These are phyloP conservation scores for Aciculoconidium aculeatum DNA, from an alignment of 805 yeast species.

Conservation along the genomic window DNA sequence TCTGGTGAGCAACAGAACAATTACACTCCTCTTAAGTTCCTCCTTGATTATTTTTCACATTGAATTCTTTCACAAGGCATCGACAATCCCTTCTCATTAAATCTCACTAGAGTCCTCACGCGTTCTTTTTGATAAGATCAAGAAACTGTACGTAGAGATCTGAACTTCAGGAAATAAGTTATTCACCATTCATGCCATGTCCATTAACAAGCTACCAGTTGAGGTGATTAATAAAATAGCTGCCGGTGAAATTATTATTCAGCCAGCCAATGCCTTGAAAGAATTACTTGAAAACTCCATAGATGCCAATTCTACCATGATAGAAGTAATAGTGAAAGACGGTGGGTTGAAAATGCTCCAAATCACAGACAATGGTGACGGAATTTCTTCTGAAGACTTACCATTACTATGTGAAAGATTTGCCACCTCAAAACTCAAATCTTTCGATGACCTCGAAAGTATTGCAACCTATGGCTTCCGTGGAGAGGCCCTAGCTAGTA, in stretches of 20 bases:
- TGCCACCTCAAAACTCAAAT: slow-evolving; percentile 78
- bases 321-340: slow-evolving; percentile 80
- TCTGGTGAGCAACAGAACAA: too few species aligned
- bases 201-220: slow-evolving; percentile 48
- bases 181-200: too few species aligned
- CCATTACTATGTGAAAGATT: slow-evolving; percentile 82
- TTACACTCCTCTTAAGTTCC: too few species aligned
- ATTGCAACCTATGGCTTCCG: slow-evolving; percentile 88
- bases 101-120: too few species aligned
- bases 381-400: slow-evolving; percentile 69
- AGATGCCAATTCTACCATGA: slow-evolving; percentile 71
- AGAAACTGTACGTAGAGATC: too few species aligned
- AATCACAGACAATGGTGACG: slow-evolving; percentile 84
- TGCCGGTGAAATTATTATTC: slow-evolving; percentile 93
- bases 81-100: too few species aligned
- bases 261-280: slow-evolving; percentile 91
- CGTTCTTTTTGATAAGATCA: too few species aligned
- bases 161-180: too few species aligned
- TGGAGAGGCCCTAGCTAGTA: slow-evolving; percentile 94
- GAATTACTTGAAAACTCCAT: slow-evolving; percentile 89
- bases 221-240: slow-evolving; percentile 87
- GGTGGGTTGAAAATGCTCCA: slow-evolving; percentile 88
- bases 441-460: slow-evolving; percentile 67
- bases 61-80: too few species aligned
- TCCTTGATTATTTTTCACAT: too few species aligned